Evolutionary conservation across 2,329 filamentous ascomycete genomes (phyloP), one percentile per base, ranked within the genome.

Genomic region (Alternaria brassicae): DNA sequence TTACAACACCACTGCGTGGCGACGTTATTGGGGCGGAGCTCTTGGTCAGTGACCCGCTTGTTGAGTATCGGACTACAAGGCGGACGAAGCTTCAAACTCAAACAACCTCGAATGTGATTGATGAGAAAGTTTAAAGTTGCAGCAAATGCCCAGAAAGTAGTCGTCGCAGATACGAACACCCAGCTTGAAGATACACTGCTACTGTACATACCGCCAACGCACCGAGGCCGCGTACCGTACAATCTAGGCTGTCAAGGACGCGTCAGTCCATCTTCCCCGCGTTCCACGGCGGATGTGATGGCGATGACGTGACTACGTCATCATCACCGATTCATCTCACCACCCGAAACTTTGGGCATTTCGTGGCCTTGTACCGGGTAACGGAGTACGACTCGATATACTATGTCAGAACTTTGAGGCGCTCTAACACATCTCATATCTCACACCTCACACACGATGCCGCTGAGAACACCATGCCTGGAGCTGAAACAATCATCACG

Each of bases 1-100:
- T 75, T 74, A 75, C 69, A 70, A 59, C 69, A 72, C 70, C 61
- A 71, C 62, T 66, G 58, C 36, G 56, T 61, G 58, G 62, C 54
- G 44, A 61, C 44, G 30, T 23, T 61, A 49, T 58, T 61, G 52
- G 58, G 55, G 55, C 60, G 53, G 56, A 61, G 53, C 36, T n/a
- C 28, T 56, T 37, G 39, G 50, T 36, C 45, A 45, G 28, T 36
- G 44, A 40, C 41, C 50, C 53, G 53, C 49, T 57, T 53, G 12
- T 42, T 36, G 30, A 13, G 19, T 36, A 1, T 48, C 60, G 57
- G 55, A 59, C 55, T 49, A 59, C 34, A 50, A 47, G 23, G 48
- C 58, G 42, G 59, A 61, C 57, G 40, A 66, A n/a, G n/a, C n/a
- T n/a, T n/a, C n/a, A n/a, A n/a, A 57, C 40, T 34, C 39, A 50